phyloP scores from a whole-genome alignment of 2,329 filamentous ascomycete species.

The Penicillium glabrum region DNA sequence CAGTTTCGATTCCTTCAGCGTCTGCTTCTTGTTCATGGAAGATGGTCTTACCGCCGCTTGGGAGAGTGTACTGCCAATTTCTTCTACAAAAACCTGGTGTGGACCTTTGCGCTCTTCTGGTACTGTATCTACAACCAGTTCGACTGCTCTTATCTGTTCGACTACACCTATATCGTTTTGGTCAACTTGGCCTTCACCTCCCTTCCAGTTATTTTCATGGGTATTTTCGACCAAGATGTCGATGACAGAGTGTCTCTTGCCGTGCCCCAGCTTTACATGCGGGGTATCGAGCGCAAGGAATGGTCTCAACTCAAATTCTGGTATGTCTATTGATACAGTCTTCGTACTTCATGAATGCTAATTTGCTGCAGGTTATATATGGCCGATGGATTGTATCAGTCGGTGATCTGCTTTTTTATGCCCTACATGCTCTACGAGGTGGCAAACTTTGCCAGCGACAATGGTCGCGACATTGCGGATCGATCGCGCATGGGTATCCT shows the following conservation, averaged over 20 bases:
- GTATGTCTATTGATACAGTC: slow-evolving; percentile 54
- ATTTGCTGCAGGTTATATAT: slow-evolving; percentile 72
- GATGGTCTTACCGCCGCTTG: slow-evolving; percentile 94
- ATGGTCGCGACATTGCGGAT: slow-evolving; percentile 74
- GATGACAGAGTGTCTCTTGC: slow-evolving; percentile 90
- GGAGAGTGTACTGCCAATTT: slow-evolving; percentile 96
- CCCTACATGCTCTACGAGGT: slow-evolving; percentile 76
- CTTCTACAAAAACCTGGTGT: slow-evolving; percentile 99
- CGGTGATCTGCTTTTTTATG: slow-evolving; percentile 88
- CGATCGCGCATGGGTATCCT: slow-evolving; percentile 83
- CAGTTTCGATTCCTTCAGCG: slow-evolving; percentile 88
- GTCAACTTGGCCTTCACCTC: slow-evolving; percentile 98
- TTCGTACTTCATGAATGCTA: slow-evolving; percentile 6
- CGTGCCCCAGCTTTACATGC: slow-evolving; percentile 91
- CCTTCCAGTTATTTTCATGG: slow-evolving; percentile 90
- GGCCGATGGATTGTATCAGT: slow-evolving; percentile 92
- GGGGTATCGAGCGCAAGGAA: slow-evolving; percentile 92
- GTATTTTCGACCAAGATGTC: slow-evolving; percentile 95
- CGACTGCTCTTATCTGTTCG: slow-evolving; percentile 94
- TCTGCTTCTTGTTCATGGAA: slow-evolving; percentile 83
- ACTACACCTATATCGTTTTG: slow-evolving; percentile 95
- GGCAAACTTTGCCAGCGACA: slow-evolving; percentile 68
- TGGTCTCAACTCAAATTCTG: slow-evolving; percentile 98
- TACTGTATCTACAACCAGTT: slow-evolving; percentile 95
- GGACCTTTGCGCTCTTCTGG: slow-evolving; percentile 97